phyloP scores from a whole-genome alignment of 768 basidiomycete species.

The Leccinellum rugosiceps region DNA sequence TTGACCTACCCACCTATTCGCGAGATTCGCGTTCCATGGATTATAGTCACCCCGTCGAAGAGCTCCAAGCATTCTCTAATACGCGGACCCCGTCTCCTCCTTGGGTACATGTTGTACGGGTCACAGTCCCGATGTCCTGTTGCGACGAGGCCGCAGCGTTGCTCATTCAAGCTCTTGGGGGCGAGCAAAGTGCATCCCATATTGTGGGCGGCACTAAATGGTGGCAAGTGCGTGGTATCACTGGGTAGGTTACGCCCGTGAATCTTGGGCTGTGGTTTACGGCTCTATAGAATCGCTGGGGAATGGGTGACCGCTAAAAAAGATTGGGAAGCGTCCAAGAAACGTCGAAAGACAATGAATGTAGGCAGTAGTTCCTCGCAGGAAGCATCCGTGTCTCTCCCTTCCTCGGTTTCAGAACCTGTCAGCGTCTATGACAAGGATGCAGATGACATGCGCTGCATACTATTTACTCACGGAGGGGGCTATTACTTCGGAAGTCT shows the following conservation, averaged over 20 bases:
- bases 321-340: constrained; percentile 72
- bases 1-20: not conserved
- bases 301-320: constrained; percentile 89
- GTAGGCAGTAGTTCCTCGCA: constrained; percentile 5
- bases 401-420: constrained; percentile 26
- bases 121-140: constrained; percentile 68
- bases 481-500: constrained; percentile 86
- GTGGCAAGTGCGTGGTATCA: constrained; percentile 92
- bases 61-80: constrained; percentile 75
- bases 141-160: constrained; percentile 73
- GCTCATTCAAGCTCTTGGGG: constrained; percentile 78
- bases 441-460: constrained; percentile 83
- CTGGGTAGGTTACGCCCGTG: constrained; percentile 52
- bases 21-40: not conserved
- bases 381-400: constrained; percentile 11
- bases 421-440: constrained; percentile 55
- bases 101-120: constrained; percentile 70
- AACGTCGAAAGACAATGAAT: constrained; percentile 45
- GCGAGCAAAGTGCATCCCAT: constrained; percentile 66
- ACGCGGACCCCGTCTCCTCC: constrained; percentile 82
- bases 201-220: constrained; percentile 90
- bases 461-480: constrained; percentile 78
- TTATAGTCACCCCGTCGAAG: constrained; percentile 78
- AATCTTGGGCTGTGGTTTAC: constrained; percentile 13
- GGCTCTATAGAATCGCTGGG: constrained; percentile 59